Evolutionary conservation across 176 grass and related monocot species (phyloP), one percentile per base, ranked within the genome.

Genomic region (Aechmea fasciata): DNA sequence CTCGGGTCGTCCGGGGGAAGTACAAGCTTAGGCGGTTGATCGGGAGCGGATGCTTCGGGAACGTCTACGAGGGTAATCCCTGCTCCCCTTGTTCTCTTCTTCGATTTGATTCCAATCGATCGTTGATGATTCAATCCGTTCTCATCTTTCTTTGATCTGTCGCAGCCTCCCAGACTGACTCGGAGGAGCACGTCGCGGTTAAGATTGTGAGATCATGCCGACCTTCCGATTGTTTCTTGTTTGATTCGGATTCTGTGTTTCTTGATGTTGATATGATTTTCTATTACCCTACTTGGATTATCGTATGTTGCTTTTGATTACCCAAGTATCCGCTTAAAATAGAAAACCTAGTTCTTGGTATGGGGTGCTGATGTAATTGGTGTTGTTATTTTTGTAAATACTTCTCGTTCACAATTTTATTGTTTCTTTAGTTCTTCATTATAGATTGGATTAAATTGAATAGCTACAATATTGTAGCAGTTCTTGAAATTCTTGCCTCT

Each of bases 21-120:
- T 97, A 85, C 84, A 92, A 82, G 86, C 89, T 97, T 15, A 87
- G 89, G 13, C 82, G 84, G 71, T 93, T 90, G 84, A 99, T 99
- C 54, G 94, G 94, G 10, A 85, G 80, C 63, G 94, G 94, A 71
- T 99, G 87, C 82, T 99, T 99, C 74, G 94, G 89, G 15, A 89
- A 88, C 77, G 90, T 99, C 84, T 99, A 82, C 73, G 81, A 92
- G 29, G 92, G 92, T 96, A 49, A 84, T 66, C 29, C 51, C 71
- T 11, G 11, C 50, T 66, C 49, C 23, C 22, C 57, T 19, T 7
- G 67, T 64, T 3, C 9, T 26, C 49, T 13, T 28, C 29, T 33
- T 33, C 29, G 29, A 33, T 33, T 33, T 33, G 29, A 33, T 33
- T 33, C 29, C 29, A 33, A 4, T 33, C 29, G 29, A 33, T 33